Base-by-base conservation (phyloP, 2,329 filamentous ascomycete genomes). In the Alternaria burnsii region DNA sequence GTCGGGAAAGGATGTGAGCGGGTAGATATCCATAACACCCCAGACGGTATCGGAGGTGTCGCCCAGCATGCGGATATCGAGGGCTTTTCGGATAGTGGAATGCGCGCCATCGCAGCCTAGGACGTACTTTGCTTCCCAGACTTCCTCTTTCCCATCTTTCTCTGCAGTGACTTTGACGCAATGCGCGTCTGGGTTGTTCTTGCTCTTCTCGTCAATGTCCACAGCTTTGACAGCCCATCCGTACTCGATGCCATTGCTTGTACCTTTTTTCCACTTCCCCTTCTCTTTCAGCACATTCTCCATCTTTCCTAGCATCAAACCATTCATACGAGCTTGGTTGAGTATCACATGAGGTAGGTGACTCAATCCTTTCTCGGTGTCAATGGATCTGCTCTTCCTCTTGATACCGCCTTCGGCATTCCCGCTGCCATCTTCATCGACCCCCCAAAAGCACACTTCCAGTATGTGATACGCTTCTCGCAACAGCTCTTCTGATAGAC, bases 241-340 rank as follows among this genome's bases (percentile, higher is more conserved):
- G 63, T 89, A 89, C 59, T 86, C 82, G 32, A 89, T 82, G 24
- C 81, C 76, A 55, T 81, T 74, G 12, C 61, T 61, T 16, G 52
- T 36, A 2, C 59, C 59, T 38, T 61, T 5, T 32, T 63, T 26
- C 77, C 76, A 52, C 76, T 77, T 56, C 18, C 65, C 63, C 26
- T 68, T 62, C 46, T 66, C 66, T 52, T 58, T 64, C 42, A 72
- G 44, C 9, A 76, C 74, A 55, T 75, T 74, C 42, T 80, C 71
- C 79, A 89, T 84, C 62, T 82, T 81, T 3, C 80, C 78, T 34
- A 89, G 80, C 71, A 91, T 78, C 18, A 89, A 3, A 79, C 50
- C 81, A 69, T 93, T 90, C 67, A 92, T 87, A 3, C 89, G 84
- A 14, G 89, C 90, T 76, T 93, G 90, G 68, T 91, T 90, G 46